Evolutionary conservation across 1,139 yeast genomes (phyloP).

Genomic region (Scheffersomyces titani): DNA sequence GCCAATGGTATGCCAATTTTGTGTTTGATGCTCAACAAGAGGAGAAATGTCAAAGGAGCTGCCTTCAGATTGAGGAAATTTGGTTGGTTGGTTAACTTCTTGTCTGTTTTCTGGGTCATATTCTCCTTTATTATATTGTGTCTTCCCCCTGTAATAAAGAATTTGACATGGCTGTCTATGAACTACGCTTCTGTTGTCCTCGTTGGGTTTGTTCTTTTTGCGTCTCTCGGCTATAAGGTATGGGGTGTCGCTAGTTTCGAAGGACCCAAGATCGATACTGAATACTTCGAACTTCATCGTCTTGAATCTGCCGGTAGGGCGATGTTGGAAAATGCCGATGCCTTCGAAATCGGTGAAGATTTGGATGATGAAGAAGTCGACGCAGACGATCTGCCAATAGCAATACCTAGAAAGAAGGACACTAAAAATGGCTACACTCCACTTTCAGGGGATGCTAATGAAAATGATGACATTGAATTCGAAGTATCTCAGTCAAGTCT

Average conservation of each 20-base stretch:
- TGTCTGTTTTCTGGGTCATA: slow-evolving; percentile 62
- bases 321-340: slow-evolving; percentile 5
- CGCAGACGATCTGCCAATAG: neutral
- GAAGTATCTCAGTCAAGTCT: slow-evolving; percentile 5
- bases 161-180: slow-evolving; percentile 60
- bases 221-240: slow-evolving; percentile 50
- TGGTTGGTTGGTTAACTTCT: slow-evolving; percentile 64
- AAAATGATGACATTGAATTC: slow-evolving; percentile 3
- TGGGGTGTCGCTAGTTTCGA: slow-evolving; percentile 66
- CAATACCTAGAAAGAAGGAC: neutral
- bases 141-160: slow-evolving; percentile 70
- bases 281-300: slow-evolving; percentile 43
- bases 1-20: slow-evolving; percentile 79
- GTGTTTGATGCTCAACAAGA: slow-evolving; percentile 58
- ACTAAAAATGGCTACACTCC: neutral
- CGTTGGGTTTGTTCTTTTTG: slow-evolving; percentile 45
- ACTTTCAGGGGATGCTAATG: slow-evolving; percentile 13
- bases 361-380: slow-evolving; percentile 16
- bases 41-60: slow-evolving; percentile 68
- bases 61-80: slow-evolving; percentile 65
- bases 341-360: slow-evolving; percentile 14
- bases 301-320: slow-evolving; percentile 15
- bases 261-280: slow-evolving; percentile 65
- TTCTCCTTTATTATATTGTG: slow-evolving; percentile 66
- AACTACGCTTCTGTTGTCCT: slow-evolving; percentile 74